Conservation (phyloP, 768 basidiomycete genomes). For the Trametes cinnabarina region DNA sequence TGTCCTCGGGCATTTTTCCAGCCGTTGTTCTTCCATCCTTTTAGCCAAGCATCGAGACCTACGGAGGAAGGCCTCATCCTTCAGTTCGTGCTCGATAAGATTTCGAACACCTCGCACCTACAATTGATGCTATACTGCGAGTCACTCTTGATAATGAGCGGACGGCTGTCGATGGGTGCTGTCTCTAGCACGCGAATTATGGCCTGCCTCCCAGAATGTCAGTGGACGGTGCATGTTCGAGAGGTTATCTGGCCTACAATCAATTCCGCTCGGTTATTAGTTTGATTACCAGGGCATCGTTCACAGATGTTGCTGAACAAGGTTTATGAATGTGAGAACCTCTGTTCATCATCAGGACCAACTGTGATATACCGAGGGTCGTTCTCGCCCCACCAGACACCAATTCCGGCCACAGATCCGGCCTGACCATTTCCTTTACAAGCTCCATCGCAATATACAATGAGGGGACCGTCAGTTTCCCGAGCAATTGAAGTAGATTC, state of each 20-base stretch:
- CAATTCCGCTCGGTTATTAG: conserved; percentile 86
- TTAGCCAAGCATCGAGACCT: conserved; percentile 71
- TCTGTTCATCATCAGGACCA: background rate
- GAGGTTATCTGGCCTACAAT: conserved; percentile 50
- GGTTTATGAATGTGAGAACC: background rate
- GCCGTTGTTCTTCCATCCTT: conserved; percentile 54
- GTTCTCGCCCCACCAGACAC: conserved; percentile 81
- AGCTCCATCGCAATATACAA: conserved; percentile 86
- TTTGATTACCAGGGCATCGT: conserved; percentile 77
- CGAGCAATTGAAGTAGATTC: too few relatives aligned
- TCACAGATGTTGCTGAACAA: conserved; percentile 72
- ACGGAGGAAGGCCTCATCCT: background rate
- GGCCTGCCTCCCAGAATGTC: conserved; percentile 50
- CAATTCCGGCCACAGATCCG: conserved; percentile 72
- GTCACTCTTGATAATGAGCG: conserved; percentile 78
- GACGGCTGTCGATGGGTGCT: conserved; percentile 49
- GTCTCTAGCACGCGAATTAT: conserved; percentile 81
- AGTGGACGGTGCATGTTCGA: background rate
- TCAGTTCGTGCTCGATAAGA: too few relatives aligned
- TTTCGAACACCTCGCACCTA: conserved; percentile 32
- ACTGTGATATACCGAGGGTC: conserved; percentile 52
- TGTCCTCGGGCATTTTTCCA: conserved; percentile 47
- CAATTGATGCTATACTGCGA: conserved; percentile 82
- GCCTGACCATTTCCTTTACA: conserved; percentile 75
- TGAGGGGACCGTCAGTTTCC: conserved; percentile 18